Evolutionary conservation across 768 basidiomycete species (phyloP).

Genomic region (Russula abietina): DNA sequence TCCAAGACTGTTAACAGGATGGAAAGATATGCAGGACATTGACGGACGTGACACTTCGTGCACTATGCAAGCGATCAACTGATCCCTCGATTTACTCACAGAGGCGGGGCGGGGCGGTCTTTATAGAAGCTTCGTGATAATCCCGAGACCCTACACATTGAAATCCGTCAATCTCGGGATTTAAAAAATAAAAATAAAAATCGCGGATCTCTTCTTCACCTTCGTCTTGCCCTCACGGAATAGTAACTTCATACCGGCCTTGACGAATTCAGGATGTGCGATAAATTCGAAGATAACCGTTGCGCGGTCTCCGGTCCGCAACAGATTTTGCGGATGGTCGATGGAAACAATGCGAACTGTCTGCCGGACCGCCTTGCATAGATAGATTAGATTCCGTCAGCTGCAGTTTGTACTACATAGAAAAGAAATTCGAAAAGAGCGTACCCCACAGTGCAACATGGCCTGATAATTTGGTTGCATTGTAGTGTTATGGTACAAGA

Average conservation of each 20-base stretch:
- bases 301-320: conserved; percentile 92
- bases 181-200: not conserved
- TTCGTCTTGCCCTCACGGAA: conserved; percentile 97
- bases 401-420: conserved; percentile 4
- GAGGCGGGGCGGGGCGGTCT: not conserved
- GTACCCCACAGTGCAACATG: conserved; percentile 88
- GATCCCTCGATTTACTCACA: conserved; percentile 26
- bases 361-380: conserved; percentile 78
- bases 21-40: not conserved
- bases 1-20: not conserved
- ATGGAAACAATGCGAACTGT: conserved; percentile 87
- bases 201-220: conserved; percentile 37
- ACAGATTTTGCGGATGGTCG: conserved; percentile 82
- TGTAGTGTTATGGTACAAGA: conserved; percentile 92
- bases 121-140: conserved; percentile 63
- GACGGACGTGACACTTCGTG: not conserved
- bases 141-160: conserved; percentile 58
- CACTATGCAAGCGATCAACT: not conserved
- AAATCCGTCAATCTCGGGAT: conserved; percentile 1
- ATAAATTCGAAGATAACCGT: conserved; percentile 95
- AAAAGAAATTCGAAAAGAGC: conserved; percentile 26
- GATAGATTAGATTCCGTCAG: conserved; percentile 1
- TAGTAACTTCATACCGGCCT: conserved; percentile 87
- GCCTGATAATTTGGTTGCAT: conserved; percentile 92
- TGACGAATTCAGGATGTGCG: conserved; percentile 84